Base-by-base conservation (phyloP, 2,329 filamentous ascomycete species). In the Aureobasidium sp. region DNA sequence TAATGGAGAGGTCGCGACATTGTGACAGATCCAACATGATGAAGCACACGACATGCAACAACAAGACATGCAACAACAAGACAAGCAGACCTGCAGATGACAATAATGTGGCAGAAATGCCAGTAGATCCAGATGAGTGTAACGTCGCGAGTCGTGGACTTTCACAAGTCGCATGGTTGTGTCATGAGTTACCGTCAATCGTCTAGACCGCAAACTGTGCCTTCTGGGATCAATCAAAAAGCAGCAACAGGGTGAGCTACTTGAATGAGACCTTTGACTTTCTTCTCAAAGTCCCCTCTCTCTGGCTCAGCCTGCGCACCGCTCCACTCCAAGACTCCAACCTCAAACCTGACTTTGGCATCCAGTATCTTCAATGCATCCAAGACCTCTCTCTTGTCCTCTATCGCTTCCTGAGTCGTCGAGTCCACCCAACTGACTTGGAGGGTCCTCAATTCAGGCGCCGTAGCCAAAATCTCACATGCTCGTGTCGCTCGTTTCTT, bases 381-480 rank as follows among this genome's bases (percentile, higher is more conserved):
- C n/a, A 72, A 55, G 11, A 71, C 69, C 30, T 63, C 65, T 10
- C 63, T 65, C 55, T 72, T 72, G 61, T 69, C 66, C 29, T 63
- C 60, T 66, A 68, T 69, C 9, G 62, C 64, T 2, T 66, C 65
- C 3, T 66, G 67, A 1, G 63, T 55, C 0, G 70, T 72, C 16
- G 68, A 70, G 62, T 74, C 72, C 8, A 68, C 66, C 70, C 71
- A 74, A 52, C 67, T 68, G 15, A 74, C 68, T 5, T 63, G 64
- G 3, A 74, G 65, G 1, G 42, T 62, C 11, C 63, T 65, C 49
- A 73, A 60, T 1, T 66, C 53, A 5, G 41, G 25, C 2, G 70
- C 69, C 15, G 65, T 54, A 11, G 61, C 53, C 25, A 74, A 59
- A 6, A 72, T 69, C 27, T 71, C 65, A 32, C 69, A 71, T 2